Evolutionary conservation across 202 grass and related monocot species (phyloP).

Genomic region (Brachypodium distachyon): DNA sequence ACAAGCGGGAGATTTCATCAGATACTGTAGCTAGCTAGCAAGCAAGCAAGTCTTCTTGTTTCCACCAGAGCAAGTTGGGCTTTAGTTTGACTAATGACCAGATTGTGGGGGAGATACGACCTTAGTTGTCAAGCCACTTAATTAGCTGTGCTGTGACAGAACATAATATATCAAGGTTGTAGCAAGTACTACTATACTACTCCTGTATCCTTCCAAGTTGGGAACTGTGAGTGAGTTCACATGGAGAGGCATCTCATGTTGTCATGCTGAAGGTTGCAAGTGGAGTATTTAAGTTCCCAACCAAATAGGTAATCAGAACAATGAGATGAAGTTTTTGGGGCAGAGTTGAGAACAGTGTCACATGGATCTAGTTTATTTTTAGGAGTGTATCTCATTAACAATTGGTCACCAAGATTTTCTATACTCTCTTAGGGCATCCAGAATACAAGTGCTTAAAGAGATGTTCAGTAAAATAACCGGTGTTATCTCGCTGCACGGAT

Average conservation of each 20-base stretch:
- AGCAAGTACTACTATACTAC: no score
- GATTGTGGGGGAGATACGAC: background rate
- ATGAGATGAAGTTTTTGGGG: background rate
- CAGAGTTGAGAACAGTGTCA: background rate
- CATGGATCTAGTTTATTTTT: background rate
- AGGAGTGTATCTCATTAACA: no score
- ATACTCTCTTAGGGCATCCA: background rate
- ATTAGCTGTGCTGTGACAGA: slow-evolving; percentile 4
- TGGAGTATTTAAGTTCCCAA: slow-evolving; percentile 5
- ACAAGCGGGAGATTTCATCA: background rate
- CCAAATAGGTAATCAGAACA: background rate
- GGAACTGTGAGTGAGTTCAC: slow-evolving; percentile 14
- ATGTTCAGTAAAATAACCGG: background rate
- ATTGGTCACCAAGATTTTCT: background rate
- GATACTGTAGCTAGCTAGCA: slow-evolving; percentile 12
- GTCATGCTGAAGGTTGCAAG: background rate
- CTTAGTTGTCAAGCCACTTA: background rate
- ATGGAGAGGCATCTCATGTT: slow-evolving; percentile 13
- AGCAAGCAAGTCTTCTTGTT: slow-evolving; percentile 23
- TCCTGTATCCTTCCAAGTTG: background rate
- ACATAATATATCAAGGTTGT: background rate
- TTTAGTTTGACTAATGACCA: slow-evolving; percentile 27
- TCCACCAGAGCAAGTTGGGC: slow-evolving; percentile 28
- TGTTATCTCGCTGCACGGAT: background rate
- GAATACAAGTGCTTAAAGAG: background rate